Conservation (phyloP, 2,329 filamentous ascomycete species). For the Aspergillus nomiae region DNA sequence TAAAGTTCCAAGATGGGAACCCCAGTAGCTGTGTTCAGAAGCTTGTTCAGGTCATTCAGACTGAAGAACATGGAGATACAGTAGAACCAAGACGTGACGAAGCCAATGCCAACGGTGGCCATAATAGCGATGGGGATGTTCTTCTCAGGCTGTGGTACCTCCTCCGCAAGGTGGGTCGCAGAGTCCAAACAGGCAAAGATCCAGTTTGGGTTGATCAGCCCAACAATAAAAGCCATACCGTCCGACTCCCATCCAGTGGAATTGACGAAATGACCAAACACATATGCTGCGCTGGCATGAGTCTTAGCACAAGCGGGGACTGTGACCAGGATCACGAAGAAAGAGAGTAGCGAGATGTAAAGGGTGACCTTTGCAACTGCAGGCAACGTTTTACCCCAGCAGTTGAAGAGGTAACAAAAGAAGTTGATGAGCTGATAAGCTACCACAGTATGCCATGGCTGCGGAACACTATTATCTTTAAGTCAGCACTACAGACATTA, state of each 20-base stretch:
- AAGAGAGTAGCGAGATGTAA: slow-evolving; percentile 51
- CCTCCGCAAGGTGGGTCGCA: slow-evolving; percentile 55
- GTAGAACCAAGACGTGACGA: slow-evolving; percentile 52
- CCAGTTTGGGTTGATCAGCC: slow-evolving; percentile 56
- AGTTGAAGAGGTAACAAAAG: slow-evolving; percentile 54
- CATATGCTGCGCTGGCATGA: slow-evolving; percentile 51
- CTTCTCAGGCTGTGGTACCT: slow-evolving; percentile 50
- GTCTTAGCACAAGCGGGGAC: slow-evolving; percentile 50
- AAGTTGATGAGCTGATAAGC: slow-evolving; percentile 52
- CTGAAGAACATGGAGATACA: slow-evolving; percentile 54
- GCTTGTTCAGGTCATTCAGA: slow-evolving; percentile 45
- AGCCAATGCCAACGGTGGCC: slow-evolving; percentile 47
- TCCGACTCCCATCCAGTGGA: slow-evolving; percentile 52
- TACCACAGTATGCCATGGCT: slow-evolving; percentile 44
- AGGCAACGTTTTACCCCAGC: slow-evolving; percentile 40
- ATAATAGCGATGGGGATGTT: slow-evolving; percentile 56
- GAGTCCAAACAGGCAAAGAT: slow-evolving; percentile 54
- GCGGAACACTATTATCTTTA: slow-evolving; percentile 26
- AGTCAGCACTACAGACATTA: slow-evolving; percentile 13
- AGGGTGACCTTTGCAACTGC: slow-evolving; percentile 47
- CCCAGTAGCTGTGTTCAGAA: slow-evolving; percentile 44
- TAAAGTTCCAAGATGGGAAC: slow-evolving; percentile 55
- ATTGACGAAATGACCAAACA: slow-evolving; percentile 57
- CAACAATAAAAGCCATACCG: slow-evolving; percentile 57
- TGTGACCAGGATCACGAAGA: slow-evolving; percentile 52